Conservation (phyloP, 2,329 filamentous ascomycete species). For the Lachnellula arida region DNA sequence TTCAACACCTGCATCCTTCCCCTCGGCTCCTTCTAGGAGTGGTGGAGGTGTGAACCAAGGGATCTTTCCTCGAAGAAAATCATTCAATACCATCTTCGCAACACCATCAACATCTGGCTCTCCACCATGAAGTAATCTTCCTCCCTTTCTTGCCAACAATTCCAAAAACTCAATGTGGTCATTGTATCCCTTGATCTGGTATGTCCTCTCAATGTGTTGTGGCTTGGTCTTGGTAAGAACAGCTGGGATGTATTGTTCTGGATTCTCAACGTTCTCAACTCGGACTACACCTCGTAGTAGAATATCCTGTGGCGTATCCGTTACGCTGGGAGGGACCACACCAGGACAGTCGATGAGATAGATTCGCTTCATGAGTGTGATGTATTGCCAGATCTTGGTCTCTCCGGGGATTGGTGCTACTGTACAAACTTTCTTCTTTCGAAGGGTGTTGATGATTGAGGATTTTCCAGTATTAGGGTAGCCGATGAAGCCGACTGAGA, state of each 20-base stretch:
- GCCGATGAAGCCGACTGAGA: conserved; percentile 71
- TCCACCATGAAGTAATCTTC: conserved; percentile 82
- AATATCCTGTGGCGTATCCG: conserved; percentile 81
- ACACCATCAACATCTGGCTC: conserved; percentile 93
- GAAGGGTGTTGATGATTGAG: conserved; percentile 92
- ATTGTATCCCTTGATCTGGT: conserved; percentile 76
- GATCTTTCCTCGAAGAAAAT: conserved; percentile 91
- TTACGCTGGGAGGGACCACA: conserved; percentile 83
- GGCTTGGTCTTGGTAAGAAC: conserved; percentile 76
- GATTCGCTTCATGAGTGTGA: conserved; percentile 90
- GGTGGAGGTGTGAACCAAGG: conserved; percentile 93
- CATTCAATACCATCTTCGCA: conserved; percentile 94
- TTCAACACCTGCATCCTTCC: conserved; percentile 46
- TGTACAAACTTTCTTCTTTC: conserved; percentile 90
- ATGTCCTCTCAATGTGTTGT: conserved; percentile 88
- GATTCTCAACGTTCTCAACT: conserved; percentile 94
- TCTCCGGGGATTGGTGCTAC: conserved; percentile 94
- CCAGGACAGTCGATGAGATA: conserved; percentile 96
- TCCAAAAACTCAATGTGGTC: conserved; percentile 81
- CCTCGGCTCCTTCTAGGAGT: conserved; percentile 47
- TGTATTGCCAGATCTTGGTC: conserved; percentile 98
- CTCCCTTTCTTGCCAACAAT: conserved; percentile 78
- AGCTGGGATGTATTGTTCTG: conserved; percentile 89
- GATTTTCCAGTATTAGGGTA: conserved; percentile 96
- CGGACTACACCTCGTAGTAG: conserved; percentile 86